These are phyloP conservation scores for Leishmania guyanensis DNA, from an alignment of 208 protist genomes.

Conservation along the genomic window DNA sequence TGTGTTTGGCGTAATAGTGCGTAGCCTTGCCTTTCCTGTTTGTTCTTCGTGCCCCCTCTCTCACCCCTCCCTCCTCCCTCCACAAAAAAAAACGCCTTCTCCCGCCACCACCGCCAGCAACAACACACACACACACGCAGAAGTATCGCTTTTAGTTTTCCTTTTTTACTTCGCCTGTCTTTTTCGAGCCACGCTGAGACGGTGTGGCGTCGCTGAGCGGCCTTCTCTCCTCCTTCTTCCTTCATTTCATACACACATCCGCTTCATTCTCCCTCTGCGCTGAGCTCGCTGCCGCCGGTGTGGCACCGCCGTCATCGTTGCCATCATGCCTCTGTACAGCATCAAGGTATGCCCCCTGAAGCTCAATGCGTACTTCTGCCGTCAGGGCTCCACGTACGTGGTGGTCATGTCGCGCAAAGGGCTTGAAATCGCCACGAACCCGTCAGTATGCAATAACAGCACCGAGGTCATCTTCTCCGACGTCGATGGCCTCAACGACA, in stretches of 20 bases:
- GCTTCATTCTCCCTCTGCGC: background rate
- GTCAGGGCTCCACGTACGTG: constrained; percentile 57
- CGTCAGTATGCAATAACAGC: constrained; percentile 50
- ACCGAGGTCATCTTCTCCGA: constrained; percentile 82
- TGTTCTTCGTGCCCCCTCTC: background rate
- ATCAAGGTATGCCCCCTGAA: constrained; percentile 78
- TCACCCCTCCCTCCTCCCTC: background rate
- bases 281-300: background rate
- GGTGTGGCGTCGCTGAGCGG: background rate
- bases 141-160: background rate
- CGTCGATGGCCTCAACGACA: constrained; percentile 43
- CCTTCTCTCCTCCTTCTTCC: background rate
- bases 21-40: background rate
- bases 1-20: background rate
- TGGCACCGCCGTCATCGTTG: background rate
- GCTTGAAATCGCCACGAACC: constrained; percentile 67
- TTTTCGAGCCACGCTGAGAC: background rate
- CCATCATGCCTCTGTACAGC: constrained; percentile 72
- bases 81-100: no score
- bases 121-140: background rate
- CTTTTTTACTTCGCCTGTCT: constrained; percentile 1
- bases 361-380: constrained; percentile 78
- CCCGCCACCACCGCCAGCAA: background rate
- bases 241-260: background rate
- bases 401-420: constrained; percentile 79